Evolutionary conservation across 1,284 basidiomycete species (phyloP).

Genomic region (Pascua sp.): DNA sequence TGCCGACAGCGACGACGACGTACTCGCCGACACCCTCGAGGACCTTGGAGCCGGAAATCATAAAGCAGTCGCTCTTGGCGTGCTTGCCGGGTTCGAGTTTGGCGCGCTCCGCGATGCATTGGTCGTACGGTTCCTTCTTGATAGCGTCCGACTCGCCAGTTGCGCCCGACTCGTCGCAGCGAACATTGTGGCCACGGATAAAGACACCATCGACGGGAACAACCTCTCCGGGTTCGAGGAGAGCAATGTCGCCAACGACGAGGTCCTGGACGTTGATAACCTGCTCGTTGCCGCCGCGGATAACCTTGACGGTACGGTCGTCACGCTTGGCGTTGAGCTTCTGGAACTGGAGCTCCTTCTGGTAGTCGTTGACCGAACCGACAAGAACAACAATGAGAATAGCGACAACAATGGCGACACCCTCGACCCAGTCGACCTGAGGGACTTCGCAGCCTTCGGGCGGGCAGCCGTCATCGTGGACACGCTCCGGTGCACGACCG

Average conservation of each 20-base stretch:
- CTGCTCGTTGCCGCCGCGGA: constrained; percentile 75
- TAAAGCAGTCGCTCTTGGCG: constrained; percentile 81
- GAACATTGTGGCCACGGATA: constrained; percentile 85
- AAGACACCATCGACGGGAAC: constrained; percentile 94
- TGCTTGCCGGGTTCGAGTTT: constrained; percentile 40
- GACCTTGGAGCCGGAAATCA: constrained; percentile 91
- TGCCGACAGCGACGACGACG: constrained; percentile 86
- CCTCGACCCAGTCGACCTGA: constrained; percentile 89
- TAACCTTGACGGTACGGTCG: constrained; percentile 85
- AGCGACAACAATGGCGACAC: constrained; percentile 92
- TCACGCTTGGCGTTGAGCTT: constrained; percentile 92
- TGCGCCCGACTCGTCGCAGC: constrained; percentile 93
- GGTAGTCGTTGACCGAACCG: constrained; percentile 61
- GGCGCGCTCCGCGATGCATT: constrained; percentile 60
- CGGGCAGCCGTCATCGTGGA: constrained; percentile 51
- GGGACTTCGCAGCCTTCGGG: constrained; percentile 56
- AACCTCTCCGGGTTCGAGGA: constrained; percentile 92
- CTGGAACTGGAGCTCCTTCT: constrained; percentile 95
- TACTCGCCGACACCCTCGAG: constrained; percentile 92
- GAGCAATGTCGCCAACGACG: constrained; percentile 87
- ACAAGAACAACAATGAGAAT: constrained; percentile 64
- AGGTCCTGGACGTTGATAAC: constrained; percentile 82
- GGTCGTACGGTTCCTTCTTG: constrained; percentile 76
- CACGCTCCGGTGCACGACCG: constrained; percentile 59
- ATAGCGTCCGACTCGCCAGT: constrained; percentile 97